phyloP scores from a whole-genome alignment of 331 rosid genomes.

The Quercus tomentella region DNA sequence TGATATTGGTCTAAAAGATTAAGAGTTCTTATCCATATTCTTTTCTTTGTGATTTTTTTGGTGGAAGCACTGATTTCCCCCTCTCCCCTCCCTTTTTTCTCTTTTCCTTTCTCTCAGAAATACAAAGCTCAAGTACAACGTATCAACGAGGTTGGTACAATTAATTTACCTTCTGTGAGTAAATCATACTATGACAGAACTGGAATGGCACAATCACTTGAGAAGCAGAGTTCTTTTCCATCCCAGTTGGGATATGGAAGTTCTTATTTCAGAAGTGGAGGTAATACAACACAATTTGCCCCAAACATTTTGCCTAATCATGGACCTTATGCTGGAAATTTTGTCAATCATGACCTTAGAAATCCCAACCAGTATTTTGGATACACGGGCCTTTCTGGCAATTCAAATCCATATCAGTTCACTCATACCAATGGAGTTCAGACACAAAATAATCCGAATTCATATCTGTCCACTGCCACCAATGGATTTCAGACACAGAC shows the following conservation, averaged over 20 bases:
- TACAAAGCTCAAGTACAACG: conserved; percentile 18
- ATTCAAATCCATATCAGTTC: not conserved
- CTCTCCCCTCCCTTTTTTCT: not conserved
- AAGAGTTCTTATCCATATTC: not conserved
- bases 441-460: too few species aligned
- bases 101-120: conserved; percentile 25
- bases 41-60: not conserved
- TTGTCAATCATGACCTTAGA: conserved; percentile 1
- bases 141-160: not conserved
- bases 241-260: not conserved
- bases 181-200: not conserved
- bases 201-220: not conserved
- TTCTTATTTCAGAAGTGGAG: not conserved
- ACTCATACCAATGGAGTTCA: not conserved
- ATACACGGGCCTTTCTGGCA: not conserved
- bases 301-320: conserved; percentile 4
- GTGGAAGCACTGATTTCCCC: not conserved
- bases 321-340: not conserved
- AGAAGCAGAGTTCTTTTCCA: conserved; percentile 2
- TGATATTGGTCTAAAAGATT: too few species aligned
- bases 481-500: not conserved
- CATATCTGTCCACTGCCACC: not conserved
- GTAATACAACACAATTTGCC: not conserved
- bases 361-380: not conserved
- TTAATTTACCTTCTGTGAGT: not conserved